These are phyloP conservation scores for Perilla frutescens DNA, from an alignment of 257 asterid species.

Conservation along the genomic window DNA sequence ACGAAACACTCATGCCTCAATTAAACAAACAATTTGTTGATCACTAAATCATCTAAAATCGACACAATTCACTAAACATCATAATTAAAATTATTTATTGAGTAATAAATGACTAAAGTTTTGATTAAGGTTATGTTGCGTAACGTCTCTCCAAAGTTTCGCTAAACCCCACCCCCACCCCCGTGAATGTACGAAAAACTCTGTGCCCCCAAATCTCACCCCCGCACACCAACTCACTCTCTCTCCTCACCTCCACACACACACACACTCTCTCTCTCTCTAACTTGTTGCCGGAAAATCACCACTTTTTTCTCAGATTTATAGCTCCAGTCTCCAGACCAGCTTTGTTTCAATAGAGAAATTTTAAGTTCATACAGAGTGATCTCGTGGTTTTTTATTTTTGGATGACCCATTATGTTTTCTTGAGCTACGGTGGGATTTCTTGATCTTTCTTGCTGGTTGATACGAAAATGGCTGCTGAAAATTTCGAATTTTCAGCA, in stretches of 20 bases:
- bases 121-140: conserved; percentile 49
- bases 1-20: conserved; percentile 13
- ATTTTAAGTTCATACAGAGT: conserved; percentile 14
- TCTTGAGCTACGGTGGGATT: conserved; percentile 52
- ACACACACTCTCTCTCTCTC: conserved; percentile 25
- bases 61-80: conserved; percentile 20
- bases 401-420: conserved; percentile 34
- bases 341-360: conserved; percentile 5
- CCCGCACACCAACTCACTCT: conserved; percentile 30
- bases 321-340: conserved; percentile 29
- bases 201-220: conserved; percentile 57
- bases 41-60: conserved; percentile 20
- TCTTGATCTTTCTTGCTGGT: conserved; percentile 59
- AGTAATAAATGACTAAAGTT: conserved; percentile 33
- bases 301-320: conserved; percentile 31
- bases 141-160: conserved; percentile 73
- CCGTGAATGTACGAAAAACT: conserved; percentile 46
- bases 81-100: conserved; percentile 26
- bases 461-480: conserved; percentile 41
- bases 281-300: conserved; percentile 44
- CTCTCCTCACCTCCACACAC: conserved; percentile 3
- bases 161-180: conserved; percentile 49
- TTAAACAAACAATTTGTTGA: conserved; percentile 24
- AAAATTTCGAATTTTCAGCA: conserved; percentile 35
- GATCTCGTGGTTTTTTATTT: conserved; percentile 40